Evolutionary conservation across 805 yeast genomes (phyloP), one percentile per base, ranked within the genome.

Genomic region (Alloascoidea hylecoeti): DNA sequence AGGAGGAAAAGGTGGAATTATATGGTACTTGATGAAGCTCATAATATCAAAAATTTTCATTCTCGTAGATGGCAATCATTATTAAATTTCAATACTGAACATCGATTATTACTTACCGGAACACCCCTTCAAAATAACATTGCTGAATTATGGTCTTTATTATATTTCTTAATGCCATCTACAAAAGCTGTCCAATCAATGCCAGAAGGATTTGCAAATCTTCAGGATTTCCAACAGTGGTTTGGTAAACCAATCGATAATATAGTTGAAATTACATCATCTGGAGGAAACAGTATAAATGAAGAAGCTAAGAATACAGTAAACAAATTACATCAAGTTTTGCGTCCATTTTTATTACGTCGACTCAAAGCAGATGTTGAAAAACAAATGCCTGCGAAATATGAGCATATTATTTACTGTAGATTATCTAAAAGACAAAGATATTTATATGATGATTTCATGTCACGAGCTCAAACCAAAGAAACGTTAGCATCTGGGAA

Each of bases 1-100:
- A 75, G 88, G 49, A 70, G 98, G 53, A 83, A 89, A 52, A 75
- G 71, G 49, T 92, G 99, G 99, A 79, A 78, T 51, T 92, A 89
- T 56, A 84, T 92, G 96, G 86, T 92, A 48, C 63, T 88, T 40
- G 99, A 92, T 60, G 99, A 92, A 53, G 99, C 99, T 0, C 99
- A 92, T 56, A 92, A 92, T 49, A 92, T 92, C 60, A 92, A 92
- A 54, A 92, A 92, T 49, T 92, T 92, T 61, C 68, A 96, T 47
- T 89, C 97, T 1, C 92, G 89, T 42, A 72, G 99, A 48, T 92
- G 99, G 99, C 92, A 83, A 60, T 94, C 97, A 0, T 63, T 92
- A 38, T 64, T 92, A 46, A 94, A 94, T 54, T 92, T 92, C 62
- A 92, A 89, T 49, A 83, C 97, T 1, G 89, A 80, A 49, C 72